A percentile compares a stretch with the other conserved stretches of the same genome.
phyloP scores from a whole-genome alignment of 176 grass and related monocot genomes.

The Bolboschoenus planiculmis region DNA sequence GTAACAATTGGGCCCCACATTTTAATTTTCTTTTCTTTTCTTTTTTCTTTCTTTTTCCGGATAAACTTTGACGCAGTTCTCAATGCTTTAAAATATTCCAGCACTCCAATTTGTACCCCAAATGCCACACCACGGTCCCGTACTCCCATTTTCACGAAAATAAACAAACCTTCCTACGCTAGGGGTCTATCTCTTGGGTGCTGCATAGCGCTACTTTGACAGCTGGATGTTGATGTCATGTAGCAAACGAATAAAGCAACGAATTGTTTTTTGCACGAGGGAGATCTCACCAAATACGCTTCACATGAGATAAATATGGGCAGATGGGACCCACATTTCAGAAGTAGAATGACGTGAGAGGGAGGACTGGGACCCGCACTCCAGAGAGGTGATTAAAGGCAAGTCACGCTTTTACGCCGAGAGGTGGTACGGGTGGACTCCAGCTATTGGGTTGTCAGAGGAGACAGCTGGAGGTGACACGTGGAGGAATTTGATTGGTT shows the following conservation, averaged over 20 bases:
- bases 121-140: not conserved
- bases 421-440: not conserved
- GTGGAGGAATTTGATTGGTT: not conserved
- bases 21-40: not conserved
- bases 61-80: not conserved
- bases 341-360: not conserved
- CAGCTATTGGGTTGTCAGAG: not conserved
- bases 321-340: not conserved
- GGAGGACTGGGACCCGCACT: not conserved
- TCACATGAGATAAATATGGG: not conserved
- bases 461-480: slow-evolving; percentile 24
- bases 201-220: not conserved
- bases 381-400: not conserved
- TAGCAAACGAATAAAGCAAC: not conserved
- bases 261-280: not conserved
- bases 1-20: not conserved
- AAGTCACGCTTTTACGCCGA: not conserved
- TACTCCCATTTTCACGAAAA: not conserved
- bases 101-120: not conserved
- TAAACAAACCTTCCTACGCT: not conserved
- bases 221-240: slow-evolving; percentile 7
- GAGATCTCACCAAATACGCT: not conserved
- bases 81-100: not conserved
- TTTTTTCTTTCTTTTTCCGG: not conserved
- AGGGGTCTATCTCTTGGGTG: not conserved